phyloP scores from a whole-genome alignment of 1,139 yeast genomes.

The Kluyveromyces marxianus region DNA sequence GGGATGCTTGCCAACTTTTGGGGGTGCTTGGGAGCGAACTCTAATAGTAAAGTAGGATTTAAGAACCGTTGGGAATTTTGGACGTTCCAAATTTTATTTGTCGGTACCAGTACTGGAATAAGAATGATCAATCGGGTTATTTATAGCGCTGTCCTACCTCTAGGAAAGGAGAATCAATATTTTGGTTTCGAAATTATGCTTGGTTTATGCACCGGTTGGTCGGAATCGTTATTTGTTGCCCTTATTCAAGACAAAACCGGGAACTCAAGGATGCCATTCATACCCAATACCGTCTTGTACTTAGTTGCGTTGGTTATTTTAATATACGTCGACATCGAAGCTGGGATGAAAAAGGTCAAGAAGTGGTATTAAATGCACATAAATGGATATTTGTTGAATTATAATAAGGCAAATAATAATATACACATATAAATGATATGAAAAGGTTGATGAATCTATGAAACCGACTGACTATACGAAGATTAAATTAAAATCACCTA shows the following conservation, averaged over 20 bases:
- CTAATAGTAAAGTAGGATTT: conserved; percentile 32
- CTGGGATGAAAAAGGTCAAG: conserved; percentile 28
- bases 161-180: conserved; percentile 40
- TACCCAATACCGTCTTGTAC: conserved; percentile 35
- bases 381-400: too few species aligned
- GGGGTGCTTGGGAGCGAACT: conserved; percentile 38
- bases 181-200: conserved; percentile 40
- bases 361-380: conserved; percentile 3
- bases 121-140: conserved; percentile 36
- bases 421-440: too few species aligned
- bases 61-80: conserved; percentile 42
- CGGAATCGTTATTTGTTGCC: conserved; percentile 38
- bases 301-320: conserved; percentile 29
- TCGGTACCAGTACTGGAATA: conserved; percentile 35
- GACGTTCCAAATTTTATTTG: conserved; percentile 37
- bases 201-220: conserved; percentile 42
- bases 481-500: too few species aligned
- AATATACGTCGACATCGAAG: conserved; percentile 31
- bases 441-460: too few species aligned
- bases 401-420: too few species aligned
- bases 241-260: conserved; percentile 38
- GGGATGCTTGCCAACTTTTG: conserved; percentile 36
- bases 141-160: conserved; percentile 37
- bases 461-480: too few species aligned
- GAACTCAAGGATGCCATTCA: conserved; percentile 36